Percentiles rank a stretch among this genome's conserved stretches.
Conservation (phyloP, 176 grass and related monocot genomes). For the Miscanthus lutarioriparius region DNA sequence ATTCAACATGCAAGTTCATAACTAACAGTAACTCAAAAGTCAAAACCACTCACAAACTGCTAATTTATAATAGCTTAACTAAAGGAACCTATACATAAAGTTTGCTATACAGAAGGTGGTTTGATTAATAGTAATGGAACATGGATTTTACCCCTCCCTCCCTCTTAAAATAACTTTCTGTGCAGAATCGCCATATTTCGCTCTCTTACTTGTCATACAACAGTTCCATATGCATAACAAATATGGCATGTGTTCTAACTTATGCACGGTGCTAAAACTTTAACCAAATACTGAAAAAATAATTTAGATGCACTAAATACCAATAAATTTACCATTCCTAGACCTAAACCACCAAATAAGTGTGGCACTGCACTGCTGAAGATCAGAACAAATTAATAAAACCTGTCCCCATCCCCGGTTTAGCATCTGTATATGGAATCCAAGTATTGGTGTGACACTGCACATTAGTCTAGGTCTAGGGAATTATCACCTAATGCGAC, state of each 20-base stretch:
- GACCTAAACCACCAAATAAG: not conserved
- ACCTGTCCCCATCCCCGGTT: not conserved
- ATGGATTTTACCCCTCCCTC: not conserved
- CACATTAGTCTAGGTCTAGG: not conserved
- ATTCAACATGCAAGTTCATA: not conserved
- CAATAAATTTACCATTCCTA: not conserved
- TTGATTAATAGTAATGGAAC: not conserved
- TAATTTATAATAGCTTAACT: not conserved
- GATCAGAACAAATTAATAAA: not conserved
- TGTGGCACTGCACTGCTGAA: not conserved
- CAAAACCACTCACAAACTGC: conserved; percentile 3
- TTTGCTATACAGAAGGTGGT: not conserved
- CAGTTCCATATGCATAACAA: not conserved
- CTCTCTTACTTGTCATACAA: not conserved
- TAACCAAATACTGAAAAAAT: not conserved
- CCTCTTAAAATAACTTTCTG: not conserved
- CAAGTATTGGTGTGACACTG: not conserved
- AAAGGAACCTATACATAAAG: not conserved
- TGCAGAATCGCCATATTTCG: not conserved
- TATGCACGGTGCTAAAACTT: not conserved
- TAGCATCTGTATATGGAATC: not conserved
- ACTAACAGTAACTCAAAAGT: not conserved
- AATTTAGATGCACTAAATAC: not conserved
- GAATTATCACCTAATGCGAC: not conserved
- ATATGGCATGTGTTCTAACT: not conserved